Evolutionary conservation across 495 filamentous ascomycete species (phyloP).

Genomic region (Hypomontagnella monticulosa): DNA sequence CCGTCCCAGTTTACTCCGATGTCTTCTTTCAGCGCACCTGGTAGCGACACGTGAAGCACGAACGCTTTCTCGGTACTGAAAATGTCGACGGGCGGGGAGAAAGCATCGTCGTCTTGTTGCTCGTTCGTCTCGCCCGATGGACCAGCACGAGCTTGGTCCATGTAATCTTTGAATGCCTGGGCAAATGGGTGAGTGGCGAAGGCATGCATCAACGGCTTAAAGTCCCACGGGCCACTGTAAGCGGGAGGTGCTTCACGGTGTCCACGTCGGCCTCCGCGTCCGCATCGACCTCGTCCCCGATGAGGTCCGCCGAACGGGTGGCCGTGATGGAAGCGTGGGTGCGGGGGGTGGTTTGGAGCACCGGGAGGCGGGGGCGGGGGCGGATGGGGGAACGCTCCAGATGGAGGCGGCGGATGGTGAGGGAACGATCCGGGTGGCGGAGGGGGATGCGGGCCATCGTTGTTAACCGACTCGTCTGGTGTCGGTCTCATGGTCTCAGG

Average conservation of each 20-base stretch:
- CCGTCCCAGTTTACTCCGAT: conserved; percentile 78
- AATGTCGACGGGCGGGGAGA: conserved; percentile 73
- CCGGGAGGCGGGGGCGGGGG: conserved; percentile 23
- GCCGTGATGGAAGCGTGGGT: conserved; percentile 22
- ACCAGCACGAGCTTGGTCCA: conserved; percentile 43
- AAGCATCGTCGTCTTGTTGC: conserved; percentile 57
- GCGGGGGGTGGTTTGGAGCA: conserved; percentile 21
- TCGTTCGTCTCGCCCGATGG: conserved; percentile 40
- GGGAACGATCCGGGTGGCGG: conserved; percentile 26
- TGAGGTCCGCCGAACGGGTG: conserved; percentile 34
- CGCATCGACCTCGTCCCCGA: conserved; percentile 40
- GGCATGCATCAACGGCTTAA: conserved; percentile 51
- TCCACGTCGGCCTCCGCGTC: conserved; percentile 30
- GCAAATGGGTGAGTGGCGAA: conserved; percentile 54
- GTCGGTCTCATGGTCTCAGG: conserved; percentile 37
- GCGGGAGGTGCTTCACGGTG: conserved; percentile 18
- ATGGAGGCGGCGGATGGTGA: conserved; percentile 21
- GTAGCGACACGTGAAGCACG: conserved; percentile 75
- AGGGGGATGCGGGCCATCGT: conserved; percentile 24
- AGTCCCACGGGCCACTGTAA: conserved; percentile 48
- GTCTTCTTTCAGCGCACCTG: conserved; percentile 81
- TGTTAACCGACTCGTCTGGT: conserved; percentile 27
- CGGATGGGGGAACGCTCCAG: conserved; percentile 16
- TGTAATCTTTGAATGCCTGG: conserved; percentile 51
- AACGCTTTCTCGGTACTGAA: conserved; percentile 73